A percentile compares a stretch with the other conserved stretches of the same genome.
These are phyloP conservation scores for Dothidotthia symphoricarpi DNA, from an alignment of 2,329 filamentous ascomycete genomes.

Conservation along the genomic window DNA sequence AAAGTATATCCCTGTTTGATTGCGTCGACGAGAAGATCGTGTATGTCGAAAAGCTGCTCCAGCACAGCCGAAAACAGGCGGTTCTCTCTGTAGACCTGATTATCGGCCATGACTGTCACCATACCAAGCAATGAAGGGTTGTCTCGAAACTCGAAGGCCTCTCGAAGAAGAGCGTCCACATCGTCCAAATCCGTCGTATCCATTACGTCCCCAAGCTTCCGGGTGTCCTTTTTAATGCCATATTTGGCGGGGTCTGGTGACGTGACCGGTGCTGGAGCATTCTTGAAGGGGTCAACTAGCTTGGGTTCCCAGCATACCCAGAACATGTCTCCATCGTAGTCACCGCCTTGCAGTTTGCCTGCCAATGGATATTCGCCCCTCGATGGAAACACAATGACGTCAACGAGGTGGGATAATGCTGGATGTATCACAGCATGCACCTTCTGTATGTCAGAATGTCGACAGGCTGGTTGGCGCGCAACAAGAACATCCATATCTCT, in stretches of 20 bases:
- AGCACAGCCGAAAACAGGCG: constrained; percentile 21
- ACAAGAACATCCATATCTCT: constrained; percentile 63
- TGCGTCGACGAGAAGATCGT: constrained; percentile 49
- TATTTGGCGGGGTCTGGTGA: constrained; percentile 50
- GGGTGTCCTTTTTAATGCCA: constrained; percentile 52
- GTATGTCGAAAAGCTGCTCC: constrained; percentile 39
- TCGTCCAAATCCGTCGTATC: constrained; percentile 19
- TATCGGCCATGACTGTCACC: constrained; percentile 65
- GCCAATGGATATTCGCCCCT: constrained; percentile 64
- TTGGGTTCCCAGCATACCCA: constrained; percentile 73
- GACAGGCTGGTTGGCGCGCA: constrained; percentile 67
- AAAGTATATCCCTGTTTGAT: constrained; percentile 52
- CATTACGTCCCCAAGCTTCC: constrained; percentile 50
- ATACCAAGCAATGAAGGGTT: constrained; percentile 59
- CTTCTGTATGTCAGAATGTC: constrained; percentile 70
- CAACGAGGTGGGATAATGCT: constrained; percentile 65
- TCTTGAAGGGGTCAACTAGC: constrained; percentile 66
- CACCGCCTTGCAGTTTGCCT: constrained; percentile 71
- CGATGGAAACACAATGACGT: constrained; percentile 75
- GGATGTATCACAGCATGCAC: constrained; percentile 52
- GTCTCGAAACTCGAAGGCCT: constrained; percentile 60
- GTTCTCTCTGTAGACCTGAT: constrained; percentile 55
- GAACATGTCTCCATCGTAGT: constrained; percentile 76
- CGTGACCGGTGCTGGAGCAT: constrained; percentile 52
- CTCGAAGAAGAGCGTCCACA: constrained; percentile 51